Percentiles rank a stretch among this genome's conserved stretches.
Evolutionary conservation across 192 early-diverging fungal species (phyloP).

Genomic region (Helicostylum pulchrum): DNA sequence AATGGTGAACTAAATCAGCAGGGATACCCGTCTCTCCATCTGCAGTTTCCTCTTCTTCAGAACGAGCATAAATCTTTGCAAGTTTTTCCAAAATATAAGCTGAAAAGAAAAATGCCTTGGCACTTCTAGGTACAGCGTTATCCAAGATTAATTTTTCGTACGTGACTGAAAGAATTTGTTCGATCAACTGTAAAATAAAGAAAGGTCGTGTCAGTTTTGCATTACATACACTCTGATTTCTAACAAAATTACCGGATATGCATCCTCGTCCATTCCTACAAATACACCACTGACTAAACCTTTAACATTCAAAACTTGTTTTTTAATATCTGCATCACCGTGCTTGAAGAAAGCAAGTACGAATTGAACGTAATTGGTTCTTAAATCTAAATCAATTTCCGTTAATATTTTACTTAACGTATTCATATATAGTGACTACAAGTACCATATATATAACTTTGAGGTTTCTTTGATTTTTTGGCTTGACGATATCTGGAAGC

Average conservation of each 20-base stretch:
- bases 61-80: slow-evolving; percentile 53
- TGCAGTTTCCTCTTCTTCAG: slow-evolving; percentile 37
- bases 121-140: slow-evolving; percentile 45
- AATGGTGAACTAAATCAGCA: slow-evolving; percentile 63
- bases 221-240: not conserved
- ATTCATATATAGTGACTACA: not conserved
- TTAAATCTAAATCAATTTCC: slow-evolving; percentile 46
- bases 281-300: slow-evolving; percentile 66
- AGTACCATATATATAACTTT: slow-evolving; percentile 31
- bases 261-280: slow-evolving; percentile 63
- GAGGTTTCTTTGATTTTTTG: slow-evolving; percentile 23
- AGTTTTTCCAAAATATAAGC: slow-evolving; percentile 65
- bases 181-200: slow-evolving; percentile 37
- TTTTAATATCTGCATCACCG: slow-evolving; percentile 68
- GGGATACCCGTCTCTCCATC: slow-evolving; percentile 30
- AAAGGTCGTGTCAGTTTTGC: not conserved
- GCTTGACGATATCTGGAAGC: slow-evolving; percentile 29
- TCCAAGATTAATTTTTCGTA: slow-evolving; percentile 67
- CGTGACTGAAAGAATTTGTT: slow-evolving; percentile 54
- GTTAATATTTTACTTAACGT: not conserved
- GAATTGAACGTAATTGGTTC: slow-evolving; percentile 71
- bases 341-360: slow-evolving; percentile 74
- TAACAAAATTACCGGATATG: slow-evolving; percentile 50
- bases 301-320: slow-evolving; percentile 68
- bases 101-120: slow-evolving; percentile 70